Percentiles rank a stretch among this genome's conserved stretches.
phyloP scores from a whole-genome alignment of 495 filamentous ascomycete species.

The Hypoxylon rickii region DNA sequence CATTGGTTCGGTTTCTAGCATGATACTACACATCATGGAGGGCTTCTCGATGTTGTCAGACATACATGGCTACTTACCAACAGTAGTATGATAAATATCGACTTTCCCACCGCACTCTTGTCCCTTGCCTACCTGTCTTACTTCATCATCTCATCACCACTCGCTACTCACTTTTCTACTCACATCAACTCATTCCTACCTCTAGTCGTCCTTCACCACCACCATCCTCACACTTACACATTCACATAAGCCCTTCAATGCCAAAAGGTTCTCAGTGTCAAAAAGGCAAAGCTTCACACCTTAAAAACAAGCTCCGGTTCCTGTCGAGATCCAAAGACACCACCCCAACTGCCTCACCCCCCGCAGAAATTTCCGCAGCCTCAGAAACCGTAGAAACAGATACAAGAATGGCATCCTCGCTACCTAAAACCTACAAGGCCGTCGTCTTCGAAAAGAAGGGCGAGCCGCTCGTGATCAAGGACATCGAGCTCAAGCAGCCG shows the following conservation, averaged over 20 bases:
- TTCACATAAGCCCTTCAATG: not conserved
- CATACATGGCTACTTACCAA: too few species aligned
- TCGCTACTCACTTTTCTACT: not conserved
- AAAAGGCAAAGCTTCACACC: not conserved
- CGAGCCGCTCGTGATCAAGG: constrained; percentile 47
- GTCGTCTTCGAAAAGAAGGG: constrained; percentile 48
- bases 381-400: too few species aligned
- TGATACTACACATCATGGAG: not conserved
- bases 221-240: too few species aligned
- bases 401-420: constrained; percentile 27
- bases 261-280: not conserved
- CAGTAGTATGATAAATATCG: too few species aligned
- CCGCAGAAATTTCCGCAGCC: not conserved
- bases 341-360: not conserved
- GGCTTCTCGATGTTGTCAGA: too few species aligned
- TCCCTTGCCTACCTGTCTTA: too few species aligned
- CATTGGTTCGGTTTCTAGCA: not conserved
- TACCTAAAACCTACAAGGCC: constrained; percentile 57
- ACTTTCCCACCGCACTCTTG: too few species aligned
- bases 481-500: constrained; percentile 50
- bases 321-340: not conserved
- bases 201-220: too few species aligned
- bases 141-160: too few species aligned
- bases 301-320: not conserved
- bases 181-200: not conserved